Evolutionary conservation across 495 filamentous ascomycete genomes (phyloP).

Genomic region (Talaromyces trachyspermus): DNA sequence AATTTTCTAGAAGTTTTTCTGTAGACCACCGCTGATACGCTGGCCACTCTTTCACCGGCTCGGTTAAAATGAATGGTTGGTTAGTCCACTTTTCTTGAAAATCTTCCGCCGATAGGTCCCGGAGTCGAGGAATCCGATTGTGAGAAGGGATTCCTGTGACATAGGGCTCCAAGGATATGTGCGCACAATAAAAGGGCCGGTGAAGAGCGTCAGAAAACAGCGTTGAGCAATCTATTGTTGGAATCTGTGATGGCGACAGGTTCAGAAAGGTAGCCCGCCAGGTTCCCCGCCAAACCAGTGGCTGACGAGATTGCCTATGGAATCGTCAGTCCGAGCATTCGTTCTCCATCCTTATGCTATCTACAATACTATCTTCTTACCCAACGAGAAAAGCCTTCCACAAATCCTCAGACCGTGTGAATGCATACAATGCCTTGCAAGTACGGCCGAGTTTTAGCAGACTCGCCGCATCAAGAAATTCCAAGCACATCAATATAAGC

Average conservation of each 20-base stretch:
- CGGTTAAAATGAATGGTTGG: slow-evolving; percentile 81
- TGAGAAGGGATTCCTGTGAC: slow-evolving; percentile 58
- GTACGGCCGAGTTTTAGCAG: slow-evolving; percentile 67
- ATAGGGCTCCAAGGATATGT: slow-evolving; percentile 60
- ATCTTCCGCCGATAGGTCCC: slow-evolving; percentile 60
- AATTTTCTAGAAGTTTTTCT: slow-evolving; percentile 52
- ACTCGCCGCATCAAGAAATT: slow-evolving; percentile 57
- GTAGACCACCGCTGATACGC: slow-evolving; percentile 69
- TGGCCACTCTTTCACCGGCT: slow-evolving; percentile 79
- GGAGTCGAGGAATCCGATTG: slow-evolving; percentile 67
- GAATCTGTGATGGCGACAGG: slow-evolving; percentile 49
- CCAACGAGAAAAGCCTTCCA: slow-evolving; percentile 82
- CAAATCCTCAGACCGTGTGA: slow-evolving; percentile 75
- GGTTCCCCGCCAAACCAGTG: slow-evolving; percentile 70
- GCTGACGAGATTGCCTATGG: slow-evolving; percentile 16
- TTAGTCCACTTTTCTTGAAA: slow-evolving; percentile 71
- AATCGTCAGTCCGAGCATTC: background rate
- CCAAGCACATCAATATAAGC: slow-evolving; percentile 66
- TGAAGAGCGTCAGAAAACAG: slow-evolving; percentile 91
- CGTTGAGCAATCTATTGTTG: slow-evolving; percentile 52
- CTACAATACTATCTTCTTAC: slow-evolving; percentile 49
- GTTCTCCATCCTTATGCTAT: background rate
- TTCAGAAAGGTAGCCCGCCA: slow-evolving; percentile 79
- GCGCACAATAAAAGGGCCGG: slow-evolving; percentile 84
- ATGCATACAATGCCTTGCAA: slow-evolving; percentile 86